Base-by-base conservation (phyloP, 2,329 filamentous ascomycete species). In the Aspergillus sp. region DNA sequence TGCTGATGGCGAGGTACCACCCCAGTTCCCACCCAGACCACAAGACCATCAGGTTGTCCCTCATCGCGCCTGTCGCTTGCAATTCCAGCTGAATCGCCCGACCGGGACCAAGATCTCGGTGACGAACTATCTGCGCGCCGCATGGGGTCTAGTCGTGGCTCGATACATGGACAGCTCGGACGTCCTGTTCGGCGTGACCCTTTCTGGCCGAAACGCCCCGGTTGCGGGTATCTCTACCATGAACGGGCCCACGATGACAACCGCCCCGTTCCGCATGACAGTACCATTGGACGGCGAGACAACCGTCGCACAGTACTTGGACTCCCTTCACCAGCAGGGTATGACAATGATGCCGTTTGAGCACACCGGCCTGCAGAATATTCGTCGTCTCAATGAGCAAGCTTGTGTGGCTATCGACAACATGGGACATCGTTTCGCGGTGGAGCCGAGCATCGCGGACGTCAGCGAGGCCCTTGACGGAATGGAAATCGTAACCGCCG, bases 101-200 rank as follows among this genome's bases (percentile, higher is more conserved):
- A 7, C 38, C 9, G 38, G 38, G 2, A 41, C 10, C 38, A 41
- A 41, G 38, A 41, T 41, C 38, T 41, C 38, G 6, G 38, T 41
- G 38, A 41, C 38, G 15, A 41, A n/a, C 38, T 41, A 41, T 59
- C 19, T 81, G 28, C 73, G 78, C 39, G 76, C 73, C 15, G 77
- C 78, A 8, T 81, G 78, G 79, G 75, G 78, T 9, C 63, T 81
- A 3, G 71, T 78, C 0, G 72, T 74, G 1, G 73, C 73, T 0
- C 66, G 76, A 5, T 78, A 79, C 55, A 73, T 77, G 52, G 73
- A 72, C 5, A 70, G 70, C 43, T 60, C 73, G 13, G 78, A 80
- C 57, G 73, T 80, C 13, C 66, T 79, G 5, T 80, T 81, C 53
- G 79, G 78, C 4, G 75, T 78, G 62, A 79, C 77, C 0, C 69